Base-by-base conservation (phyloP, 2,329 filamentous ascomycete species). In the Fusarium sp. region DNA sequence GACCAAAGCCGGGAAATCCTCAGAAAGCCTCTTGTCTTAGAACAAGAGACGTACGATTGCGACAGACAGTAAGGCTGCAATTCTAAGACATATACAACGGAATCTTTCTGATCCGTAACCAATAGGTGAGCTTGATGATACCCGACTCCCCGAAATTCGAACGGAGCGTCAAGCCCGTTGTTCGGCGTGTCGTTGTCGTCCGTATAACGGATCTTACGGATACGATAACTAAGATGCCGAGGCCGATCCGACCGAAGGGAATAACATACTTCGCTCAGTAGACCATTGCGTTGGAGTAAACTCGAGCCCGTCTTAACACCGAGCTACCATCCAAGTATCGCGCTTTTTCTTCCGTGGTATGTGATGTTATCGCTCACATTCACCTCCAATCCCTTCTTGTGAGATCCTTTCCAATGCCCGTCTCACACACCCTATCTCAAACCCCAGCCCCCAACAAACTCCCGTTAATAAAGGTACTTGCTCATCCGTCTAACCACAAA, bases 111-210 rank as follows among this genome's bases (percentile, higher is more conserved):
- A 32, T 39, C 51, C 49, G 59, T 46, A 17, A 8, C 30, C 10
- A 44, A 32, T 13, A 10, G 32, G 33, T 53, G 41, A 37, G 35
- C 10, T n/a, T 37, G 8, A 7, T 37, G 35, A n/a, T 37, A 9
- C 10, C 65, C 59, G 65, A 68, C 49, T 52, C 65, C 65, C 65
- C 59, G 59, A 68, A 22, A 25, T 39, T 30, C 23, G 33, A 35
- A 49, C 15, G 9, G 27, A 11, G 27, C 1, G 27, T 30, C 27
- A 30, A 30, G 27, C 27, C 27, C 27, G 27, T 30, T 10, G 14
- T 39, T 68, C 64, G 43, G 47, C 45, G 62, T 64, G 40, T 47
- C 47, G 27, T 64, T 23, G 23, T 23, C 7, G 22, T 23, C 45
- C 23, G 35, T 57, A 33, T 25, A 22, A 25, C 20, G 11, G 40